Evolutionary conservation across 139 green algal species (phyloP).

Genomic region (Volvox reticuliferus): DNA sequence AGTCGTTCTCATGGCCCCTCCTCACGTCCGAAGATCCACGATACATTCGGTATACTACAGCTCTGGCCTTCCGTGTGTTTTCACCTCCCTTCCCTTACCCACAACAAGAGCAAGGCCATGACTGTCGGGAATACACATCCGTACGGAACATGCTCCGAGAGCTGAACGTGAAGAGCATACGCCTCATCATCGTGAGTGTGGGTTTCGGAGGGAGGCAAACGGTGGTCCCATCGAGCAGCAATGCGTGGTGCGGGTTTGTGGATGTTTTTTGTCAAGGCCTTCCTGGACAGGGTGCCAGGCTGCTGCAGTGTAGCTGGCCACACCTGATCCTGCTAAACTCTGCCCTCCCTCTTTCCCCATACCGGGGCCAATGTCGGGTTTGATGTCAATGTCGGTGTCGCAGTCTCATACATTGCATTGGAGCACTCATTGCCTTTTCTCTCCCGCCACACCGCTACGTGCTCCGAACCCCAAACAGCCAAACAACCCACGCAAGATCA

Average conservation of each 20-base stretch:
- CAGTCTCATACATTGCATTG: not conserved
- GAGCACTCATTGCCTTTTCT: not conserved
- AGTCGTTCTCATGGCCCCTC: too few species aligned
- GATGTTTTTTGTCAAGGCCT: too few species aligned
- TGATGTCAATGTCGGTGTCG: too few species aligned
- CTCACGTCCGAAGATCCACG: too few species aligned
- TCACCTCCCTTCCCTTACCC: not conserved
- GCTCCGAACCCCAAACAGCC: constrained; percentile 68
- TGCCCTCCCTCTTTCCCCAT: not conserved
- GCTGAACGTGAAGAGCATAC: constrained; percentile 81
- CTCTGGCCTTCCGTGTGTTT: too few species aligned
- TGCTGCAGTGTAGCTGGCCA: too few species aligned
- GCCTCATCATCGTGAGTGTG: constrained; percentile 83
- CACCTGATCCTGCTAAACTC: not conserved
- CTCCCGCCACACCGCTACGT: not conserved
- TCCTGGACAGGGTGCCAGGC: too few species aligned
- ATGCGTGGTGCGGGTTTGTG: too few species aligned
- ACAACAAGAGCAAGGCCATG: constrained; percentile 88
- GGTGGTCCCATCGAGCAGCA: too few species aligned
- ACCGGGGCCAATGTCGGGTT: too few species aligned
- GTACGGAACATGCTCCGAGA: constrained; percentile 93
- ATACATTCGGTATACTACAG: too few species aligned
- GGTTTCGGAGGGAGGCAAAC: not conserved
- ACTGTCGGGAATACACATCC: constrained; percentile 93
- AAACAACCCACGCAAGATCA: constrained; percentile 96